Conservation (phyloP, 805 yeast species). For the Lipomyces japonicus region DNA sequence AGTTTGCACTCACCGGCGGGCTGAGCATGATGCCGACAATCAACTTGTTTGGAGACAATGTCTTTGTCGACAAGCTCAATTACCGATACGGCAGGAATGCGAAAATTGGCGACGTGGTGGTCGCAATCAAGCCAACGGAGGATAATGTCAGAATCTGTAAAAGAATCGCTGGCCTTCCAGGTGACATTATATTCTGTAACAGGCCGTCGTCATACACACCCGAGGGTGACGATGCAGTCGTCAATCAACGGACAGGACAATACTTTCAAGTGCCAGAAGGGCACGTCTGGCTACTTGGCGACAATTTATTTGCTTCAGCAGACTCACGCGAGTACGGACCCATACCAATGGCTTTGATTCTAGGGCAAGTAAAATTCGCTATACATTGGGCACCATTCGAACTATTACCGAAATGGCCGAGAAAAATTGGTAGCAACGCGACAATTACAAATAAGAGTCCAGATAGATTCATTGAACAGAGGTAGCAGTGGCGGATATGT, state of each 20-base stretch:
- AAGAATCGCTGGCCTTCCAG: conserved; percentile 93
- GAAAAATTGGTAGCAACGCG: conserved; percentile 8
- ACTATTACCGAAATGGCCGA: conserved; percentile 14
- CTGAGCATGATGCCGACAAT: conserved; percentile 95
- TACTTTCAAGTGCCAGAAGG: conserved; percentile 84
- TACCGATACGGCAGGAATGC: conserved; percentile 62
- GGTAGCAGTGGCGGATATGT: neutral
- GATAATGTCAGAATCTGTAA: conserved; percentile 85
- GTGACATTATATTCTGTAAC: conserved; percentile 56
- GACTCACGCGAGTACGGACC: conserved; percentile 88
- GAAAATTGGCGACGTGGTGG: conserved; percentile 79
- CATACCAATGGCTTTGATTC: conserved; percentile 82
- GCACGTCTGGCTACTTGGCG: conserved; percentile 97
- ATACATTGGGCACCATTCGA: conserved; percentile 13
- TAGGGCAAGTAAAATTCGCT: conserved; percentile 61
- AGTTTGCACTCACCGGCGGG: conserved; percentile 78
- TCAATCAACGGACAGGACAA: conserved; percentile 33
- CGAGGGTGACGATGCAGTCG: conserved; percentile 36
- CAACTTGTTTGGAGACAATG: conserved; percentile 69
- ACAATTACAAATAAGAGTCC: neutral
- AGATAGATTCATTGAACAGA: neutral
- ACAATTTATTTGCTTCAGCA: conserved; percentile 77
- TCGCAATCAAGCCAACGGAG: conserved; percentile 85
- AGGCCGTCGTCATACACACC: conserved; percentile 9
- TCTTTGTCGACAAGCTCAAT: conserved; percentile 61